phyloP scores from a whole-genome alignment of 352 stramenopile species.

The Phytophthora constricta region DNA sequence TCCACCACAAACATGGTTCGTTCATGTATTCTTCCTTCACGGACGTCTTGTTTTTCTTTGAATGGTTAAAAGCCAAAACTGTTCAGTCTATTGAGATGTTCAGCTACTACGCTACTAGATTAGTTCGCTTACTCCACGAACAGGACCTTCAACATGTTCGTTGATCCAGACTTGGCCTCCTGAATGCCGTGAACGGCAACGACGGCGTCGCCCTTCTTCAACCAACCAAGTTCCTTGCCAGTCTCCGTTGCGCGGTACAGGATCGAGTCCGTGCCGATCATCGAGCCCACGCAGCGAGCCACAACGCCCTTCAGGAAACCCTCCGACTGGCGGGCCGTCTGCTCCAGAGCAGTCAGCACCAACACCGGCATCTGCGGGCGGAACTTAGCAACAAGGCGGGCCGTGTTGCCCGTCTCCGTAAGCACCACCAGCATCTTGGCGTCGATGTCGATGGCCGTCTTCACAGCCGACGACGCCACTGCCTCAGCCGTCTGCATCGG shows the following conservation, averaged over 20 bases:
- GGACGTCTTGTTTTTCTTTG: too few relatives aligned
- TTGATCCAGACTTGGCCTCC: conserved; percentile 82
- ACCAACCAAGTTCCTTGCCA: conserved; percentile 83
- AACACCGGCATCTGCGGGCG: conserved; percentile 66
- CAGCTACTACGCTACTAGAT: not conserved
- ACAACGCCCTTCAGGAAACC: conserved; percentile 62
- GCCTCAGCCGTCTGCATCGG: conserved; percentile 88
- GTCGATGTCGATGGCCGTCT: conserved; percentile 96
- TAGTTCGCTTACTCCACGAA: conserved; percentile 60
- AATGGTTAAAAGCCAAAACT: too few relatives aligned
- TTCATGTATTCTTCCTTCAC: too few relatives aligned
- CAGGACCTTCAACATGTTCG: conserved; percentile 91
- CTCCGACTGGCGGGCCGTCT: conserved; percentile 60
- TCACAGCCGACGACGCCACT: conserved; percentile 96
- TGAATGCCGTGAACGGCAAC: conserved; percentile 89
- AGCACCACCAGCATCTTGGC: conserved; percentile 97
- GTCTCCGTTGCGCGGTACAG: conserved; percentile 85
- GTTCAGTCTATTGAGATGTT: not conserved
- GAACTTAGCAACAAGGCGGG: conserved; percentile 95
- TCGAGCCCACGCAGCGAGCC: conserved; percentile 69
- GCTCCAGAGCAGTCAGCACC: conserved; percentile 69
- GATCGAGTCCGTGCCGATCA: conserved; percentile 90
- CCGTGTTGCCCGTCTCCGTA: conserved; percentile 94
- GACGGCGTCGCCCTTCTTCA: conserved; percentile 86
- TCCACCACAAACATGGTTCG: too few relatives aligned